phyloP scores from a whole-genome alignment of 495 filamentous ascomycete species.

The Choiromyces venosus region DNA sequence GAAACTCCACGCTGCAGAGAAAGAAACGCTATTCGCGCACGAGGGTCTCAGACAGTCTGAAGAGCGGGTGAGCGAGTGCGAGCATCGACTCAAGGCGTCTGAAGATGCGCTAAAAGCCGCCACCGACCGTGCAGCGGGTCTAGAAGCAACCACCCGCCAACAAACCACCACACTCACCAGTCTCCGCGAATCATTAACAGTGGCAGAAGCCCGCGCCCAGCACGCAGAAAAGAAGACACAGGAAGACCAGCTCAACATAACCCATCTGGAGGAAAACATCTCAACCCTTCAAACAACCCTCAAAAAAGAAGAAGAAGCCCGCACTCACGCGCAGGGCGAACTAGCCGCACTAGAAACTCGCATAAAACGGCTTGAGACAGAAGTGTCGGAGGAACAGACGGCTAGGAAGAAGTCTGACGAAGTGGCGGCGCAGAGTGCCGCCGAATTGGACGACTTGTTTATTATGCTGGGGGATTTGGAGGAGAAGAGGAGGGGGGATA shows the following conservation, averaged over 20 bases:
- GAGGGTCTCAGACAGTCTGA: constrained; percentile 1
- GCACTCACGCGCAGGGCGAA: constrained; percentile 13
- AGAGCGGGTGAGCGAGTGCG: neutral
- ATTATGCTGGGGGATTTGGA: constrained; percentile 88
- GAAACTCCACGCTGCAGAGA: constrained; percentile 8
- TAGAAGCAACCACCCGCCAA: constrained; percentile 26
- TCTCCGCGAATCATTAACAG: too few species aligned
- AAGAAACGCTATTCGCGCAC: constrained; percentile 3
- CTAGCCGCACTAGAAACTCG: constrained; percentile 30
- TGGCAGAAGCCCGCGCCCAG: constrained; percentile 13
- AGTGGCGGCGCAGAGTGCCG: constrained; percentile 67
- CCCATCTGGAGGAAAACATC: constrained; percentile 8
- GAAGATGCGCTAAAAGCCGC: constrained; percentile 41
- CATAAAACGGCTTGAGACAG: constrained; percentile 16
- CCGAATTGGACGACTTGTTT: constrained; percentile 74
- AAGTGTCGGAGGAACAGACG: constrained; percentile 41
- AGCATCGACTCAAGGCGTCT: constrained; percentile 8
- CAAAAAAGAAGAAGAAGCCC: constrained; percentile 29
- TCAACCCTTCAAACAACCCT: constrained; percentile 12
- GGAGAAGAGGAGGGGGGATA: constrained; percentile 72
- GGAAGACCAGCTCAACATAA: constrained; percentile 14
- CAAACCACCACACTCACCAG: too few species aligned
- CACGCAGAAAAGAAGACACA: constrained; percentile 19
- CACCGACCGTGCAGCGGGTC: constrained; percentile 45
- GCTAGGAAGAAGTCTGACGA: constrained; percentile 61